phyloP scores from a whole-genome alignment of 768 basidiomycete genomes.

The Leccinellum luteum region DNA sequence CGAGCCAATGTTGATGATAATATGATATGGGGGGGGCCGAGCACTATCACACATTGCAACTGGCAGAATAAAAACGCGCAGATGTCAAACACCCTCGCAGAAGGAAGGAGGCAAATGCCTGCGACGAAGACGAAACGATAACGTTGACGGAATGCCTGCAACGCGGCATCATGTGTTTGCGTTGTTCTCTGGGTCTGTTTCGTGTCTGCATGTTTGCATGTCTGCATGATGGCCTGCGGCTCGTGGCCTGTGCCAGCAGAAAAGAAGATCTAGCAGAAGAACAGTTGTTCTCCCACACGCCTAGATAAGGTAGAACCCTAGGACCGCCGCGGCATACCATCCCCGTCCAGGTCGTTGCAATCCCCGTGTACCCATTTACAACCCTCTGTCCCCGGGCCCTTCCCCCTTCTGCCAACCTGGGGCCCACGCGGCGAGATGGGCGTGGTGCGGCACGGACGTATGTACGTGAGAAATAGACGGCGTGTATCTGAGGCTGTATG shows the following conservation, averaged over 20 bases:
- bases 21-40: not conserved
- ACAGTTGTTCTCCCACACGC: not conserved
- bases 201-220: not conserved
- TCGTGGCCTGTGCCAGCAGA: not conserved
- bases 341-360: not conserved
- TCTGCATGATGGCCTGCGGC: no score
- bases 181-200: not conserved
- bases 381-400: not conserved
- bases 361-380: not conserved
- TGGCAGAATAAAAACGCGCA: not conserved
- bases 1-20: no score
- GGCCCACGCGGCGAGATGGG: not conserved
- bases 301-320: slow-evolving; percentile 5
- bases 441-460: not conserved
- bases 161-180: not conserved
- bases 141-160: not conserved
- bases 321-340: not conserved
- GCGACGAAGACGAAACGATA: not conserved
- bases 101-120: not conserved
- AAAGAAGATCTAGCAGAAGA: slow-evolving; percentile 7
- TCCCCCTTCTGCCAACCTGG: no score
- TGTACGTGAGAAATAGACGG: not conserved
- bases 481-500: no score
- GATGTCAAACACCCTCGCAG: not conserved
- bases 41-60: not conserved